phyloP scores from a whole-genome alignment of 768 basidiomycete species.

The Mycena belliarum region DNA sequence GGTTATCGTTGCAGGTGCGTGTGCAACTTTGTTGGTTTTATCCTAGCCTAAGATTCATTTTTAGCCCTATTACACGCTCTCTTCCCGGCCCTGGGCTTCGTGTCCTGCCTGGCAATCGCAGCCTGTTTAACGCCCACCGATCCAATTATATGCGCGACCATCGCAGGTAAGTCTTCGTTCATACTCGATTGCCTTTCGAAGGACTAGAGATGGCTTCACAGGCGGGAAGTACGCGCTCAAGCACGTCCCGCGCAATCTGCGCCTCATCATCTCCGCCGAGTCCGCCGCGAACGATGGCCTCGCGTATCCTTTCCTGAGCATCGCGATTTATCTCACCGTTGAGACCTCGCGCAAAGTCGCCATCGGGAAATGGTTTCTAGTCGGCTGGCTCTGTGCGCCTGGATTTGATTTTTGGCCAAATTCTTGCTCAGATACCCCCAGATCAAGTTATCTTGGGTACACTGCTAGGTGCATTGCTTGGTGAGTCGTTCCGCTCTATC shows the following conservation, averaged over 20 bases:
- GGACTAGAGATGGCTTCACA: constrained; percentile 23
- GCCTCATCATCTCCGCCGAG: constrained; percentile 83
- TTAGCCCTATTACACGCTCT: constrained; percentile 66
- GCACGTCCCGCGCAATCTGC: constrained; percentile 61
- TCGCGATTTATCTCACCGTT: constrained; percentile 83
- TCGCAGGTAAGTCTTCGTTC: constrained; percentile 56
- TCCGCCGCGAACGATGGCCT: constrained; percentile 95
- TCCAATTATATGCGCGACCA: constrained; percentile 87
- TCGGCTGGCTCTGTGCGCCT: constrained; percentile 77
- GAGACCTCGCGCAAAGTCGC: constrained; percentile 65
- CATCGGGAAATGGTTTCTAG: constrained; percentile 80
- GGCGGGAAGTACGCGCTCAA: constrained; percentile 70
- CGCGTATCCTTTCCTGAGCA: constrained; percentile 87
- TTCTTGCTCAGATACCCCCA: constrained; percentile 24
- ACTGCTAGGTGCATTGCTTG: constrained; percentile 61
- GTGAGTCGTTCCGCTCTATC: constrained; percentile 18
- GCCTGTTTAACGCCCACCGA: constrained; percentile 94
- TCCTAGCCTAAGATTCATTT: neutral
- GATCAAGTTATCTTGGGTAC: constrained; percentile 84
- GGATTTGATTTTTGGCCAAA: neutral
- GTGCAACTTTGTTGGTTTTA: too few relatives aligned
- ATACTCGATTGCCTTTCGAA: too few relatives aligned
- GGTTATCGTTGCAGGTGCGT: constrained; percentile 69
- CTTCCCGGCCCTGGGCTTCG: constrained; percentile 69
- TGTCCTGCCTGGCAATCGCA: constrained; percentile 82